phyloP scores from a whole-genome alignment of 441 rosid species.

The Geranium incanum region DNA sequence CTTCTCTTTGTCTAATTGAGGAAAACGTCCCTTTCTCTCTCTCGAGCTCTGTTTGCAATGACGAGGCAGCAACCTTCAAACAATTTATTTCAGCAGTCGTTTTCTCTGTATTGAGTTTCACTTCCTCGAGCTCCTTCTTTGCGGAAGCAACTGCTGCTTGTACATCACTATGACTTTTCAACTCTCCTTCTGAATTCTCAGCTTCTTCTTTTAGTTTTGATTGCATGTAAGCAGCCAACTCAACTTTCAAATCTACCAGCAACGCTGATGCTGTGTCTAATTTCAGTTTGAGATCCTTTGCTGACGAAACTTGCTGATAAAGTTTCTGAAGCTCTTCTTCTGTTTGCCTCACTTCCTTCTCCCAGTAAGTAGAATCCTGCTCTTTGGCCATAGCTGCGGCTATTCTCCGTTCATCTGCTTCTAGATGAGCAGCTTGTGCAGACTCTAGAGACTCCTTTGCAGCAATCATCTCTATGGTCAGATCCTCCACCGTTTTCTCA shows the following conservation, averaged over 20 bases:
- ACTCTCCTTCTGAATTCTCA: constrained; percentile 14
- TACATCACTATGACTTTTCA: constrained; percentile 39
- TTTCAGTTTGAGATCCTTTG: constrained; percentile 65
- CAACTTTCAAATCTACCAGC: constrained; percentile 69
- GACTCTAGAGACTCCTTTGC: constrained; percentile 79
- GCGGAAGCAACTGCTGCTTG: constrained; percentile 59
- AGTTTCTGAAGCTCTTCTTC: constrained; percentile 75
- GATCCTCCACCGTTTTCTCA: constrained; percentile 78
- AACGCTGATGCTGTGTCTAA: constrained; percentile 68
- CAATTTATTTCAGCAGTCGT: constrained; percentile 58
- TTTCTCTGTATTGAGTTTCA: constrained; percentile 61
- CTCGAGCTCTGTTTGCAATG: constrained; percentile 63
- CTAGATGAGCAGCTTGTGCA: constrained; percentile 80
- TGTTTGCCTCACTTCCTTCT: constrained; percentile 76
- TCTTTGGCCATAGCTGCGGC: constrained; percentile 86
- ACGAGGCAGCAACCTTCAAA: constrained; percentile 61
- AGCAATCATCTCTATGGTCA: constrained; percentile 76
- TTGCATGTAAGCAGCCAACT: constrained; percentile 77
- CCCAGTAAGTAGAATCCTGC: constrained; percentile 76
- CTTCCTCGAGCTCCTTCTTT: constrained; percentile 77
- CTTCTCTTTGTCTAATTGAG: constrained; percentile 67
- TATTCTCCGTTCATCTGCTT: constrained; percentile 83
- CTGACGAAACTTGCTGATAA: constrained; percentile 57
- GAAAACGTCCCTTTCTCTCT: constrained; percentile 58
- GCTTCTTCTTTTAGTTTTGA: constrained; percentile 43